Evolutionary conservation across 1,284 basidiomycete genomes (phyloP), one percentile per base, ranked within the genome.

Genomic region (Moesziomyces globuligerus): DNA sequence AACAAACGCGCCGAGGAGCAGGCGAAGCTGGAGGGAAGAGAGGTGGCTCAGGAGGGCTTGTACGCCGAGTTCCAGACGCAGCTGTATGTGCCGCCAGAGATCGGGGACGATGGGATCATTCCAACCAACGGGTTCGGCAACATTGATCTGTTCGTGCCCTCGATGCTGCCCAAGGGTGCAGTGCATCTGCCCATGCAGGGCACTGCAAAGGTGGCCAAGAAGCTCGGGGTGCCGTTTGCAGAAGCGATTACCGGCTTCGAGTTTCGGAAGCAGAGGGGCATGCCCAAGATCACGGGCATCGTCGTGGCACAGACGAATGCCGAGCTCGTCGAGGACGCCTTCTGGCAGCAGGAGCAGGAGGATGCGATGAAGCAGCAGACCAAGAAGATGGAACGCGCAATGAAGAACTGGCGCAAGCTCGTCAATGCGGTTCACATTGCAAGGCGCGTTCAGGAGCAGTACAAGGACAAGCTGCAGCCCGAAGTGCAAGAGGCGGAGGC

Each of bases 61-160:
- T 99, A 95, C 81, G 89, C 92, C 0, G 85, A 89, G 67, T 87
- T 86, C 49, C 95, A 99, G 85, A 98, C 96, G 11, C 90, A 93
- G 80, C 76, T 89, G 3, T 96, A 91, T 79, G 90, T 93, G 7
- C 87, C 89, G 24, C 79, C 79, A 13, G 91, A 94, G 2, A 88
- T 98, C 34, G 60, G 66, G 4, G 83, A 89, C 45, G 87, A 97
- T 91, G 95, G 96, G 20, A 89, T 88, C 80, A 88, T 98, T 36
- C 94, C 94, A 5, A 94, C 91, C 83, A 99, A 99, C 76, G 88
- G 90, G 64, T 99, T 96, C 81, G 96, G 96, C 20, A 98, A 98
- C 81, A 91, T 99, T 67, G 95, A 99, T 84, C 84, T 99, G 25
- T 98, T 96, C 82, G 91, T 92, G 6, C 91, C 93, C 23, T 90